Conservation (phyloP, 129 eudicot species). For the Silybum marianum region DNA sequence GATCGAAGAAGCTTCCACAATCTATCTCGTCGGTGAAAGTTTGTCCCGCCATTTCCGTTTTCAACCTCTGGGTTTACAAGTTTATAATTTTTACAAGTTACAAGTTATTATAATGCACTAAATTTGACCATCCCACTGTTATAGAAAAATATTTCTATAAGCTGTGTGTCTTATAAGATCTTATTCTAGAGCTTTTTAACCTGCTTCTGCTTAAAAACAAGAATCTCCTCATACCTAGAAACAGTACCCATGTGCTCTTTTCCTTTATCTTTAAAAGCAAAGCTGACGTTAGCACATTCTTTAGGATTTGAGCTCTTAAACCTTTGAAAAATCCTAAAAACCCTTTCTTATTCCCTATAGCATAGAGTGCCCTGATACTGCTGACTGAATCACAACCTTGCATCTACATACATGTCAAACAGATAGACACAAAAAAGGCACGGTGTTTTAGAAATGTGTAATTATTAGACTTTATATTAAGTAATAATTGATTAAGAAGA, state of each 20-base stretch:
- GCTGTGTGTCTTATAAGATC: not conserved
- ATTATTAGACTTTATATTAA: not conserved
- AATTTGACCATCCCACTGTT: too few species aligned
- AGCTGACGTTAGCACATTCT: conserved; percentile 90
- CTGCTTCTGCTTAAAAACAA: conserved; percentile 48
- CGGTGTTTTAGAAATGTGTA: not conserved
- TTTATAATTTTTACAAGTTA: not conserved
- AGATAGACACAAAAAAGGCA: too few species aligned
- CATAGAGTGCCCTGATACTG: conserved; percentile 58
- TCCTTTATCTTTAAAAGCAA: conserved; percentile 93
- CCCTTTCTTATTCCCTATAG: conserved; percentile 89
- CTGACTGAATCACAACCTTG: conserved; percentile 87
- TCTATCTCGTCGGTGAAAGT: too few species aligned
- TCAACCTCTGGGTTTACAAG: not conserved
- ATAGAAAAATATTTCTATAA: not conserved
- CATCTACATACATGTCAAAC: conserved; percentile 51
- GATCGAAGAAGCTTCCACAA: too few species aligned
- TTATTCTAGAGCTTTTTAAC: conserved; percentile 56
- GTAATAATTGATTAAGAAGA: not conserved
- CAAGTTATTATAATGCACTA: not conserved
- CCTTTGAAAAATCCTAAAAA: conserved; percentile 85
- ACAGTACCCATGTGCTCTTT: conserved; percentile 89
- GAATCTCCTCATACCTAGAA: conserved; percentile 67
- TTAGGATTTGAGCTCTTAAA: conserved; percentile 81
- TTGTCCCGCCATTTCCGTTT: too few species aligned